Evolutionary conservation across 139 green algal genomes (phyloP), one percentile per base, ranked within the genome.

Genomic region (Gonium pectorale): DNA sequence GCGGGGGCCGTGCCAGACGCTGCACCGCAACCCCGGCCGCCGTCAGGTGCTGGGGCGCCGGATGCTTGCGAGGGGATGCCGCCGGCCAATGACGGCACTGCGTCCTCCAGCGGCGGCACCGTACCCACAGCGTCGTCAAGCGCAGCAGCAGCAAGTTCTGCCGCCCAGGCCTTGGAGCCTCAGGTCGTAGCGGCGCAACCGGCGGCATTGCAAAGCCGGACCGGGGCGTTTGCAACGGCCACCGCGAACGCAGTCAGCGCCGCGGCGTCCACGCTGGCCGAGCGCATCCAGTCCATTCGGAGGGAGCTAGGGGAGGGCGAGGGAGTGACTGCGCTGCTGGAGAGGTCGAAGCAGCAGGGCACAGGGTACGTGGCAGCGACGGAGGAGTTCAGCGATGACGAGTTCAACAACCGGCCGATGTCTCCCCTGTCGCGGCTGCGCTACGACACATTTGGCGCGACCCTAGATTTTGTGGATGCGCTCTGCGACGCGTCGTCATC

Each of bases 391-490:
- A 82, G 64, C 33, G 88, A 91, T 40, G 85, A 91, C 68, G 88
- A 91, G 46, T 62, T 62, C 27, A 40, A 52, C 22, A 51, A 44
- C 7, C 44, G 88, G n/a, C 90, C 92, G 21, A 91, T 92, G 79
- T 95, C 91, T 19, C 94, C 86, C 17, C 79, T 56, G 19, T 72
- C 94, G 15, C 88, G 92, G 56, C 79, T 95, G 81, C 87, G 95
- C 37, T 90, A 95, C 67, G 95, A 94, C 67, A 97, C 94, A n/a
- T 96, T 98, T 91, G 93, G 92, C 1, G 96, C 97, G 31, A 99
- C 95, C 0, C 90, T 99, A n/a, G 97, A 99, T 87, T 98, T 99
- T 83, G 90, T 99, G 5, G 94, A 99, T 37, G 95, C 97, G 2
- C 93, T 99, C 31, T 99, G 96, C 81, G 93, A 98, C 29, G 95